Evolutionary conservation across 2,329 filamentous ascomycete species (phyloP), one percentile per base, ranked within the genome.

Genomic region (Colletotrichum sidae): DNA sequence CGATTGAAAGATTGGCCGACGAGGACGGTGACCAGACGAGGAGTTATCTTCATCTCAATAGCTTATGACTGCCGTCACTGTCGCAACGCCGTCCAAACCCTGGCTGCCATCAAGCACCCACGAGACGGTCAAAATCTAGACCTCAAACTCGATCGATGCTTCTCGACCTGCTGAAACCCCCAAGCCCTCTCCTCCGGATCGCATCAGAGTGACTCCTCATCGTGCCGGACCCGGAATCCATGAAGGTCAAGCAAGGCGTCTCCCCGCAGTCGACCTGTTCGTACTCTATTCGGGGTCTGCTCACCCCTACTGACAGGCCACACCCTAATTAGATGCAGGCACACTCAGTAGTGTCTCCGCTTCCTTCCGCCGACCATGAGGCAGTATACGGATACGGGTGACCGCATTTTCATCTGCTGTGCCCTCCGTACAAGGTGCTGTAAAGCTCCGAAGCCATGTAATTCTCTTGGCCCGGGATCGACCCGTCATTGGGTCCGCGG

Each of bases 251-350:
- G 25, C 49, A 55, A 46, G 51, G 50, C 56, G 17, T 55, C 61
- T 60, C 56, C 61, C 61, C 55, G 39, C 61, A 65, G 34, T 58
- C 53, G 35, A 17, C 34, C 41, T 54, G 17, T 15, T 41, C 17
- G 25, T 58, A 49, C 54, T 37, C 17, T 47, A 53, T 41, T 44
- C 37, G 45, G 10, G 46, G 37, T 6, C n/a, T 8, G 33, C 49
- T 49, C n/a, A n/a, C n/a, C n/a, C n/a, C n/a, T n/a, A n/a, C 41
- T 25, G 10, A 55, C 56, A 51, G 51, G 61, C 56, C 61, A 65
- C 25, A 65, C 55, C 56, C 61, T 33, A 3, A 17, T 17, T 17
- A 65, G 56, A 42, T 44, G 33, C 49, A 50, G 38, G 42, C 49
- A 42, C 12, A 42, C 34, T 44, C 41, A 4, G 25, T 25, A 25